Evolutionary conservation across 768 basidiomycete genomes (phyloP).

Genomic region (Sutorius australiensis): DNA sequence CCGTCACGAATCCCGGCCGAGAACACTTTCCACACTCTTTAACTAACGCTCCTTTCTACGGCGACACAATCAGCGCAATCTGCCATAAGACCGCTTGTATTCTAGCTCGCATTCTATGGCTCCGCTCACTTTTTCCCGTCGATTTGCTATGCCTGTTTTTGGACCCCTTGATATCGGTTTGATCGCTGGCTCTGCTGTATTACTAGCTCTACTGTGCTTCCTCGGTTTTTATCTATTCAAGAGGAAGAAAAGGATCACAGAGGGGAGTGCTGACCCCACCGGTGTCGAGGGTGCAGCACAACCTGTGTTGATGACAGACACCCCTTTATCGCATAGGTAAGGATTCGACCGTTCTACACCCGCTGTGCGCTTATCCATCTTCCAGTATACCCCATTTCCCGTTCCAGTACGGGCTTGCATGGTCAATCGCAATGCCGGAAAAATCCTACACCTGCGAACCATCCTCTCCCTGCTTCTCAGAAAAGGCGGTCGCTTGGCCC

Average conservation of each 20-base stretch:
- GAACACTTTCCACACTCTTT: neutral
- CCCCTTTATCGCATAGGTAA: conserved; percentile 13
- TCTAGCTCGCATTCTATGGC: conserved; percentile 15
- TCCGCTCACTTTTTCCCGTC: conserved; percentile 12
- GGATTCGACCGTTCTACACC: neutral
- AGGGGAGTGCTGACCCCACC: conserved; percentile 38
- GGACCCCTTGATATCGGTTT: conserved; percentile 50
- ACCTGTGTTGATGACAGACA: conserved; percentile 6
- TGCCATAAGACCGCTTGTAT: neutral
- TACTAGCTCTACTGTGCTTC: conserved; percentile 31
- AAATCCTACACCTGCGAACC: conserved; percentile 39
- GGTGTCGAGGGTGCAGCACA: conserved; percentile 2
- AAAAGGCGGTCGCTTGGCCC: conserved; percentile 38
- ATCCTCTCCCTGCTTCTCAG: conserved; percentile 41
- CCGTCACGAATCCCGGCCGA: neutral
- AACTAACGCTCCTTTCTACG: neutral
- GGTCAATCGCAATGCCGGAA: conserved; percentile 51
- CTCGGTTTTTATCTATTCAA: conserved; percentile 43
- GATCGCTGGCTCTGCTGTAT: conserved; percentile 22
- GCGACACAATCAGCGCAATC: neutral
- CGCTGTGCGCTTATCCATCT: neutral
- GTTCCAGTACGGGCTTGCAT: conserved; percentile 33
- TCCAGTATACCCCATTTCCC: neutral
- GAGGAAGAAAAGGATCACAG: conserved; percentile 34
- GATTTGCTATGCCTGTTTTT: neutral